Percentiles rank a stretch among this genome's conserved stretches.
Evolutionary conservation across 2,329 filamentous ascomycete genomes (phyloP).

Genomic region (Trichoderma sp.): DNA sequence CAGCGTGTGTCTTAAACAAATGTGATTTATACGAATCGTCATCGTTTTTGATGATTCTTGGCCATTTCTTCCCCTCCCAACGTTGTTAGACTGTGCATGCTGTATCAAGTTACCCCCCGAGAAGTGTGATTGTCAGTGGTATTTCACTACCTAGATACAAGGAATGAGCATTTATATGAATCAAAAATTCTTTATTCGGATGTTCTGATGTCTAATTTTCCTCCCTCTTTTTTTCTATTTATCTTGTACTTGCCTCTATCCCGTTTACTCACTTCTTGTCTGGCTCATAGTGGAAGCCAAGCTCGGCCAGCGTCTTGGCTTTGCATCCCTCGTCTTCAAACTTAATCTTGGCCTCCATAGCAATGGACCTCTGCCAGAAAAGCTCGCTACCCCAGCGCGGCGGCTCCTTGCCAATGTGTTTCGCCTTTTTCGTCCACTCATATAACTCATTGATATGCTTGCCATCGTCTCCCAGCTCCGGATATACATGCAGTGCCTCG

Average conservation of each 20-base stretch:
- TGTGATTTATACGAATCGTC: slow-evolving; percentile 16
- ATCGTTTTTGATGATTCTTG: slow-evolving; percentile 1
- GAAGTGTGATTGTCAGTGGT: background rate
- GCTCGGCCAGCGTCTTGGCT: slow-evolving; percentile 64
- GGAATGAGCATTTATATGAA: background rate
- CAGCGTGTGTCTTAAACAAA: slow-evolving; percentile 16
- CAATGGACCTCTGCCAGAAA: slow-evolving; percentile 68
- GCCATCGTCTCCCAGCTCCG: slow-evolving; percentile 48
- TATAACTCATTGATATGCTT: slow-evolving; percentile 67
- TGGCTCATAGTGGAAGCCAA: slow-evolving; percentile 62
- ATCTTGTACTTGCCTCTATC: background rate
- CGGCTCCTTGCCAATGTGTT: slow-evolving; percentile 60
- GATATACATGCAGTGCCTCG: slow-evolving; percentile 32
- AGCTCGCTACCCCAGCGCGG: slow-evolving; percentile 68
- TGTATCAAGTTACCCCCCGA: background rate
- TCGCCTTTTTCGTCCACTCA: slow-evolving; percentile 55
- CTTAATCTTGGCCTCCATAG: slow-evolving; percentile 65
- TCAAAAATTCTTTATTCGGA: background rate
- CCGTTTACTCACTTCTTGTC: background rate
- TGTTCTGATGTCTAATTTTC: background rate
- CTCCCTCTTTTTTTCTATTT: background rate
- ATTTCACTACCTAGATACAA: background rate
- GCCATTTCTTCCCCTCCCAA: background rate
- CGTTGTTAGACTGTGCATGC: background rate
- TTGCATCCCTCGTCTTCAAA: slow-evolving; percentile 65